phyloP scores from a whole-genome alignment of 116 monocot genomes.

The Papilionanthe hybrid region DNA sequence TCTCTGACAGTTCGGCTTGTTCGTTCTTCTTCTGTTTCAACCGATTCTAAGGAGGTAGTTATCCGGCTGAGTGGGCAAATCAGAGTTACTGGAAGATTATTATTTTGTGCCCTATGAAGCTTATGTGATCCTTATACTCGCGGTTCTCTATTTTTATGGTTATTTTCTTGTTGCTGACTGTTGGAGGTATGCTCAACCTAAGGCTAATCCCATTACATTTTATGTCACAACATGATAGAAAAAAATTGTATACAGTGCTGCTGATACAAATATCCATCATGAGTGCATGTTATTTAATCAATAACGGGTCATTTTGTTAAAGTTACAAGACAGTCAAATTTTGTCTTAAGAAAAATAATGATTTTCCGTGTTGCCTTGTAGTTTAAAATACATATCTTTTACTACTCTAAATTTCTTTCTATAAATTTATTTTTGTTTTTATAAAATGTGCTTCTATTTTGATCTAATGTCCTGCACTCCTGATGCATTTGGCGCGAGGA shows the following conservation, averaged over 20 bases:
- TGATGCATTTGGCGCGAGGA: neutral
- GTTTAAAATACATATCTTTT: neutral
- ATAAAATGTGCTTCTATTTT: neutral
- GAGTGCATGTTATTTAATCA: neutral
- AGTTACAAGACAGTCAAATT: too few relatives aligned
- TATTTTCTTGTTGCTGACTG: constrained; percentile 58
- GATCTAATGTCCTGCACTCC: neutral
- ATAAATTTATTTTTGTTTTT: neutral
- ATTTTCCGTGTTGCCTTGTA: too few relatives aligned
- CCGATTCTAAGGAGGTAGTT: too few relatives aligned
- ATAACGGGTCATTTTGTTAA: neutral
- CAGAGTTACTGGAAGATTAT: too few relatives aligned
- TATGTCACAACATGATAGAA: neutral
- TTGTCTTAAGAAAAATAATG: too few relatives aligned
- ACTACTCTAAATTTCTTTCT: too few relatives aligned
- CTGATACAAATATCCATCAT: too few relatives aligned
- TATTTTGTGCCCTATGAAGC: too few relatives aligned
- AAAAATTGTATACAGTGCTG: neutral
- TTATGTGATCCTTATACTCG: too few relatives aligned
- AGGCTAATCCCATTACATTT: neutral
- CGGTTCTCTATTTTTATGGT: constrained; percentile 30
- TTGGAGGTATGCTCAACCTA: constrained; percentile 37
- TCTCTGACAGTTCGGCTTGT: too few relatives aligned
- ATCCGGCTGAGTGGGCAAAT: too few relatives aligned
- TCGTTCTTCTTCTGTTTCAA: too few relatives aligned